A percentile compares a stretch with the other conserved stretches of the same genome.
phyloP scores from a whole-genome alignment of 1,284 basidiomycete genomes.

The Tremellales sp. region DNA sequence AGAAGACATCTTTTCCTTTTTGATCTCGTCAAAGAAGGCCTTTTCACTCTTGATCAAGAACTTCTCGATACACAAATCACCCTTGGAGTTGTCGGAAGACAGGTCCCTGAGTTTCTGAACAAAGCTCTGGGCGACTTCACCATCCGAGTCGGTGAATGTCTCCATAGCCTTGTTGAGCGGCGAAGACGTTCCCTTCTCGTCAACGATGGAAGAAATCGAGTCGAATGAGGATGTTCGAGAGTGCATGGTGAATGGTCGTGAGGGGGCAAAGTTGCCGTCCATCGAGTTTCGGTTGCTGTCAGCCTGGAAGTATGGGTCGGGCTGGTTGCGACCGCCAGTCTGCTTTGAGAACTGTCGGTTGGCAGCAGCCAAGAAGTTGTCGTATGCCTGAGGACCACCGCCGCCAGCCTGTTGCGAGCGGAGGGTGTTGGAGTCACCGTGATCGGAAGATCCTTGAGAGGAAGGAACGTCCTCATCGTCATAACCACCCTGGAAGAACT shows the following conservation, averaged over 20 bases:
- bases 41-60: slow-evolving; percentile 86
- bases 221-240: slow-evolving; percentile 76
- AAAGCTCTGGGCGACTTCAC: slow-evolving; percentile 82
- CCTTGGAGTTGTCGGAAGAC: slow-evolving; percentile 79
- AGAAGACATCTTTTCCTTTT: slow-evolving; percentile 68
- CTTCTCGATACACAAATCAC: slow-evolving; percentile 84
- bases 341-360: slow-evolving; percentile 76
- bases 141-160: slow-evolving; percentile 88
- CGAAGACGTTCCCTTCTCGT: slow-evolving; percentile 74
- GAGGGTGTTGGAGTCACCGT: slow-evolving; percentile 36
- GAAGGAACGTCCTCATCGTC: slow-evolving; percentile 55
- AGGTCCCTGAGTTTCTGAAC: slow-evolving; percentile 76
- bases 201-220: slow-evolving; percentile 80
- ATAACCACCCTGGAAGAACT: slow-evolving; percentile 54
- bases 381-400: slow-evolving; percentile 54
- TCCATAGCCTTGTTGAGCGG: slow-evolving; percentile 88
- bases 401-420: slow-evolving; percentile 32
- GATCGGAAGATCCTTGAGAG: slow-evolving; percentile 47
- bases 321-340: slow-evolving; percentile 59
- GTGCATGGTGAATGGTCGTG: slow-evolving; percentile 70
- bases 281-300: slow-evolving; percentile 23
- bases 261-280: slow-evolving; percentile 51
- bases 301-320: slow-evolving; percentile 67
- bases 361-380: slow-evolving; percentile 75
- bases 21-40: slow-evolving; percentile 81